Conservation (phyloP, 2,329 filamentous ascomycete species). For the Hysterium pulicare region DNA sequence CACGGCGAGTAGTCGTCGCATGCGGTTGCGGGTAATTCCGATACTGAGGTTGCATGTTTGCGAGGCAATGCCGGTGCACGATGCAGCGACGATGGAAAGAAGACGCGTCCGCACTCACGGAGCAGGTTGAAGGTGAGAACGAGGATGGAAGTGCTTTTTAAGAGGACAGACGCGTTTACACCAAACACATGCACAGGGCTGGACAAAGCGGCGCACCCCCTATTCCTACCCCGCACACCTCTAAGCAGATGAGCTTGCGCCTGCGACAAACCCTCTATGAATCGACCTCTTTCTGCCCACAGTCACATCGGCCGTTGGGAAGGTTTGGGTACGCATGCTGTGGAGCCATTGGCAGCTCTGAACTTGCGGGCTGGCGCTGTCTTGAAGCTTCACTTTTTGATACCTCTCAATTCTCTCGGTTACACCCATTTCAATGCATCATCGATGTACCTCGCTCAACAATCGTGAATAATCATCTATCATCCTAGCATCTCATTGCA, state of each 20-base stretch:
- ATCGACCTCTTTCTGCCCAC: too few species aligned
- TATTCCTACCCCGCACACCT: conserved; percentile 12
- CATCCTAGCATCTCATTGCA: too few species aligned
- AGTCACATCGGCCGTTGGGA: too few species aligned
- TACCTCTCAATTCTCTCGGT: conserved; percentile 5
- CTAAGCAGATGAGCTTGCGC: neutral
- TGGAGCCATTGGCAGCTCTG: too few species aligned
- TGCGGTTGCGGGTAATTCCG: conserved; percentile 44
- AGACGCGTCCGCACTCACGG: conserved; percentile 13
- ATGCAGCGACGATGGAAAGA: conserved; percentile 27
- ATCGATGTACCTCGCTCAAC: conserved; percentile 3
- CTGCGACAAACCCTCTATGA: too few species aligned
- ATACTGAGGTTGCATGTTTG: conserved; percentile 44
- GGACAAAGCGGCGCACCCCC: conserved; percentile 17
- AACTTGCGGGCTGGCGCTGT: too few species aligned
- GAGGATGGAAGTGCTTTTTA: conserved; percentile 17
- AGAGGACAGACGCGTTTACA: conserved; percentile 26
- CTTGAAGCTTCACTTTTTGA: conserved; percentile 1
- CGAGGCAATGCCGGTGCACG: conserved; percentile 5
- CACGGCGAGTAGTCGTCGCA: conserved; percentile 38
- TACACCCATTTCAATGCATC: conserved; percentile 8
- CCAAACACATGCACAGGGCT: conserved; percentile 18
- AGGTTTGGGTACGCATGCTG: too few species aligned
- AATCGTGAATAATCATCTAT: too few species aligned
- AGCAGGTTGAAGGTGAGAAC: conserved; percentile 10